Evolutionary conservation across 2,329 filamentous ascomycete species (phyloP), one percentile per base, ranked within the genome.

Genomic region (Pyricularia pennisetigena): DNA sequence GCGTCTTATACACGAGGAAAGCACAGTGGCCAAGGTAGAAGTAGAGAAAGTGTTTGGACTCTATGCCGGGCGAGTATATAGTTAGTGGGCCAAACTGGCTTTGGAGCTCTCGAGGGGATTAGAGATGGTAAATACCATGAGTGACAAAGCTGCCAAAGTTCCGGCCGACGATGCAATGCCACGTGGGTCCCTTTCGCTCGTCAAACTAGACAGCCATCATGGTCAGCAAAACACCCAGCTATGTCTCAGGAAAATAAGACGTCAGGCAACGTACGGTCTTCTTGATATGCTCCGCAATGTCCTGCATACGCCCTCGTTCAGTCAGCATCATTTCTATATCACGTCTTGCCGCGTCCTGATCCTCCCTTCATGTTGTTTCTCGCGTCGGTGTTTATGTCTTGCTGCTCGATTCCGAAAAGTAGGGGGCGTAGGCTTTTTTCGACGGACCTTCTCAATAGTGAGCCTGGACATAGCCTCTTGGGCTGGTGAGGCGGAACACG

Each of bases 31-130:
- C 95, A 70, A 99, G 90, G 83, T 99, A 99, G 84, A 99, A 99
- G 84, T 99, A 99, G 79, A 99, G 97, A 84, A 99, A 99, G 81
- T 99, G 95, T 83, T 98, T 98, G 30, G 95, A 98, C 81, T 98
- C 95, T 97, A 82, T 54, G 3, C 23, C 14, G 8, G 23, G 23
- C 6, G 10, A 1, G 10, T 26, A 12, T 12, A 14, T 61, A 41
- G 68, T 67, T 6, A 64, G 64, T 14, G 23, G 23, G 14, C 23
- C 23, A 61, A 16, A 2, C 1, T 10, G 24, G 35, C 7, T 61
- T 57, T 16, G 67, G 67, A 41, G 23, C 4, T 66, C 1, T 41
- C 24, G 35, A 28, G 61, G 30, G 61, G 12, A 23, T 26, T 2
- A 59, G 14, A 61, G 23, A 12, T 61, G 3, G 62, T 14, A 64